These are phyloP conservation scores for Populus tomentosa DNA, from an alignment of 441 rosid genomes.

Conservation along the genomic window DNA sequence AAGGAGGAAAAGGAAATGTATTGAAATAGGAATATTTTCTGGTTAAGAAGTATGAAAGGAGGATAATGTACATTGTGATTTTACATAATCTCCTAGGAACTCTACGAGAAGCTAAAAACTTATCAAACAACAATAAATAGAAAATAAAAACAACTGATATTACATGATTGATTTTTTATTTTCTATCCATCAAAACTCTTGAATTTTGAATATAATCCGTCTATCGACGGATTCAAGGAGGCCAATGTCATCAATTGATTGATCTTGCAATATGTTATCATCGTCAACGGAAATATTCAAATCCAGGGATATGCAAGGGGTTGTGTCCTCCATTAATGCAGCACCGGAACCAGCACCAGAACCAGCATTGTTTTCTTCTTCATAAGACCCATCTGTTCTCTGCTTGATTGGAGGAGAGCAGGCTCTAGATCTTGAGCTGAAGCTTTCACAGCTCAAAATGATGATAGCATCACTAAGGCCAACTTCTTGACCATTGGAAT, in stretches of 20 bases:
- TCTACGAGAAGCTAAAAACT: slow-evolving; percentile 9
- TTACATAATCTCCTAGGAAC: slow-evolving; percentile 17
- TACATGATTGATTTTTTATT: neutral
- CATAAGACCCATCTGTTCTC: slow-evolving; percentile 24
- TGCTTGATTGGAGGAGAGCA: slow-evolving; percentile 25
- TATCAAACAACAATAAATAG: neutral
- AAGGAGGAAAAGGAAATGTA: neutral
- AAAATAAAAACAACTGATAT: neutral
- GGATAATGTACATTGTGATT: slow-evolving; percentile 23
- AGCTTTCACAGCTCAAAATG: slow-evolving; percentile 60
- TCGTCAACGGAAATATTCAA: slow-evolving; percentile 54
- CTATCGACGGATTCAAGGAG: slow-evolving; percentile 44
- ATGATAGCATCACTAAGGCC: slow-evolving; percentile 51
- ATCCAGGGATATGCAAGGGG: slow-evolving; percentile 41
- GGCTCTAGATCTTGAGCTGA: slow-evolving; percentile 65
- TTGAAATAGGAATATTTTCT: neutral
- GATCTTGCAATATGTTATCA: slow-evolving; percentile 14
- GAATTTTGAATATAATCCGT: slow-evolving; percentile 39
- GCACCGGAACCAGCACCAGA: neutral
- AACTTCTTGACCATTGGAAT: slow-evolving; percentile 39
- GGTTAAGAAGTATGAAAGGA: neutral
- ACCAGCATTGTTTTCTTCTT: slow-evolving; percentile 9
- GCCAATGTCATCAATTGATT: slow-evolving; percentile 32
- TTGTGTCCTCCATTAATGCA: slow-evolving; percentile 23
- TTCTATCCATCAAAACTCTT: slow-evolving; percentile 22